Evolutionary conservation across 2,329 filamentous ascomycete genomes (phyloP).

Genomic region (Coleophoma crateriformis): DNA sequence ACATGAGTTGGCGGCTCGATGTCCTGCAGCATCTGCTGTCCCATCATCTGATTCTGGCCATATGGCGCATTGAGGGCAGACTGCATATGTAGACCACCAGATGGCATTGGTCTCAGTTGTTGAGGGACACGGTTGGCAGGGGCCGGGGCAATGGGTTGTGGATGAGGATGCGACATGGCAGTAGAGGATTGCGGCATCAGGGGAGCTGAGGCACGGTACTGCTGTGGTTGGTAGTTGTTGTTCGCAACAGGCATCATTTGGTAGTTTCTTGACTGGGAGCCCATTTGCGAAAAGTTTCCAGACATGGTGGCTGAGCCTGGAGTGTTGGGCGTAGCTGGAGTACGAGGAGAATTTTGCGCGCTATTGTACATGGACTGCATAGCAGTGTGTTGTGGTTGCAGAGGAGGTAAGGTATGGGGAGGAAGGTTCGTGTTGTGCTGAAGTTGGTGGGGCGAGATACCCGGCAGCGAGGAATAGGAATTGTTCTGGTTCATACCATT

Average conservation of each 20-base stretch:
- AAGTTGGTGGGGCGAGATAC: constrained; percentile 29
- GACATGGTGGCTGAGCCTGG: constrained; percentile 49
- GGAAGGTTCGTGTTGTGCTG: constrained; percentile 37
- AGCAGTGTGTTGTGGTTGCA: constrained; percentile 43
- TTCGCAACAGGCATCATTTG: constrained; percentile 19
- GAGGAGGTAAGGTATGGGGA: constrained; percentile 50
- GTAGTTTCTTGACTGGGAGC: constrained; percentile 22
- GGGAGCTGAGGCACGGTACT: constrained; percentile 47
- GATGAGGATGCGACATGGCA: constrained; percentile 66
- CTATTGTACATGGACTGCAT: constrained; percentile 50
- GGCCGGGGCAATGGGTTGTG: constrained; percentile 67
- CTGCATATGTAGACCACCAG: constrained; percentile 51
- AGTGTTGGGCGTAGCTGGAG: constrained; percentile 57
- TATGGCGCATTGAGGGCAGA: constrained; percentile 55
- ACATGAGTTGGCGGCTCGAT: constrained; percentile 76
- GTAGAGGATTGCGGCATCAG: constrained; percentile 65
- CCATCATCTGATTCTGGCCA: constrained; percentile 51
- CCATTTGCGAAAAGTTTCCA: constrained; percentile 51
- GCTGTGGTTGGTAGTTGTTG: constrained; percentile 19
- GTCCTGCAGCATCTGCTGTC: constrained; percentile 44
- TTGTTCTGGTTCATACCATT: constrained; percentile 23
- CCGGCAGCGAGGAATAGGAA: constrained; percentile 20
- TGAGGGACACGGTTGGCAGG: constrained; percentile 46
- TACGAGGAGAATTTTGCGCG: constrained; percentile 50
- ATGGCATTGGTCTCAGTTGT: constrained; percentile 62